These are phyloP conservation scores for Aulographum hederae DNA, from an alignment of 2,329 filamentous ascomycete species.

Conservation along the genomic window DNA sequence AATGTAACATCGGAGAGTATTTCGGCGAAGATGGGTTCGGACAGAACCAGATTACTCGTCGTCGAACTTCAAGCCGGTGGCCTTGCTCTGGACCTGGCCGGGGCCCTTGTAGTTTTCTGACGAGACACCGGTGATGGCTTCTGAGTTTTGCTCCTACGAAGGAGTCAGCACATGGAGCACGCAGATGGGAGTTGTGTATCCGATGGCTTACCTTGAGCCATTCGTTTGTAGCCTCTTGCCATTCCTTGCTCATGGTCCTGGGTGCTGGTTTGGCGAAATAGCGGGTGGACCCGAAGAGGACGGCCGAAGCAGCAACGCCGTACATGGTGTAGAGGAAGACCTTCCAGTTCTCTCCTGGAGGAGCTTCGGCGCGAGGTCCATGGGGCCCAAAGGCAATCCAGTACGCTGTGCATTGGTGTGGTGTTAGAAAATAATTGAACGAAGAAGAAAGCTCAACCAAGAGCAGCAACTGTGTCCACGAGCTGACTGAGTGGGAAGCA, in stretches of 20 bases:
- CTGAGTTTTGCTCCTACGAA: slow-evolving; percentile 58
- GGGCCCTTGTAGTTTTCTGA: slow-evolving; percentile 62
- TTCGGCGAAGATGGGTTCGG: no score
- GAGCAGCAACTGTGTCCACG: no score
- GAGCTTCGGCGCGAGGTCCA: slow-evolving; percentile 67
- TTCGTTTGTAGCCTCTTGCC: slow-evolving; percentile 89
- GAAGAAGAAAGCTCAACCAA: no score
- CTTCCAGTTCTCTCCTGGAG: slow-evolving; percentile 70
- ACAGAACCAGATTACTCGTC: no score
- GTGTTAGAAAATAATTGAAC: slow-evolving; percentile 11
- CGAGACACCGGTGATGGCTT: slow-evolving; percentile 71
- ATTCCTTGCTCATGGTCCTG: slow-evolving; percentile 88
- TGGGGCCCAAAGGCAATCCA: slow-evolving; percentile 97
- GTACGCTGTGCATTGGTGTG: slow-evolving; percentile 50
- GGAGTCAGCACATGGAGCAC: slow-evolving; percentile 3
- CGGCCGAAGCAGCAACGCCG: slow-evolving; percentile 47
- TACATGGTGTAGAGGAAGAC: slow-evolving; percentile 55
- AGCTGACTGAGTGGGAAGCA: no score
- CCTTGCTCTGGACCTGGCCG: slow-evolving; percentile 62
- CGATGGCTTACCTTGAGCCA: slow-evolving; percentile 58
- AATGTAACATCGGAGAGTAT: no score
- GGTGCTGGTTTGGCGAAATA: slow-evolving; percentile 54
- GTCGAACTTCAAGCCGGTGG: no score
- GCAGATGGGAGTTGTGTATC: background rate
- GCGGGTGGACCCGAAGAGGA: slow-evolving; percentile 56